Evolutionary conservation across 192 early-diverging fungal species (phyloP), one percentile per base, ranked within the genome.

Genomic region (Diversispora epigaea): DNA sequence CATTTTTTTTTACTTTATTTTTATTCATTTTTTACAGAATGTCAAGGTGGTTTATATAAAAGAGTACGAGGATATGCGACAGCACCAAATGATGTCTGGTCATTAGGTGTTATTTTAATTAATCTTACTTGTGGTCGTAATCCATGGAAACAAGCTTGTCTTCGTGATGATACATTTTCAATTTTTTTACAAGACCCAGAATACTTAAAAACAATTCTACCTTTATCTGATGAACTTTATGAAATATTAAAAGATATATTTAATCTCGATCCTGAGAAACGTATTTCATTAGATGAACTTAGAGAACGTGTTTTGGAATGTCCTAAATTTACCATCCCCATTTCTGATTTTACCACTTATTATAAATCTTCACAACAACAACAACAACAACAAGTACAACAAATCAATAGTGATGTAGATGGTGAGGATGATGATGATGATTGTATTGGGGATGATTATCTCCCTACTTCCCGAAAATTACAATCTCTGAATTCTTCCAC

Each of bases 91-190:
- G 97, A 98, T 77, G 85, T 98, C 79, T 98, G 97, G 97, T 93
- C 91, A 50, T 80, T 97, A 25, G 97, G 97, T 21, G 93, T 98
- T 4, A 97, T 97, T 64, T 86, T 95, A 19, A 95, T 96, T 76
- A 96, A 87, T 56, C 76, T 87, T 87, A 81, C 90, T 78, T 78
- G 87, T 88, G 76, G 96, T 84, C 79, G 96, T 86, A 71, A 95
- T 86, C 86, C 96, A 87, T 87, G 86, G 86, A 87, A 85, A 52
- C 83, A 83, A 72, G 80, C 96, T 85, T 78, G 93, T 88, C 76
- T 85, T 79, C 22, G 88, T 77, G 78, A 90, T 79, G 79, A 78
- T 77, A 84, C 83, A 60, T 85, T 89, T 84, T 73, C 85, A 54
- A 77, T 84, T 55, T 84, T 87, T 86, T 66, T 81, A 7, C 69